phyloP scores from a whole-genome alignment of 2,329 filamentous ascomycete species.

The Penicillium expansum region DNA sequence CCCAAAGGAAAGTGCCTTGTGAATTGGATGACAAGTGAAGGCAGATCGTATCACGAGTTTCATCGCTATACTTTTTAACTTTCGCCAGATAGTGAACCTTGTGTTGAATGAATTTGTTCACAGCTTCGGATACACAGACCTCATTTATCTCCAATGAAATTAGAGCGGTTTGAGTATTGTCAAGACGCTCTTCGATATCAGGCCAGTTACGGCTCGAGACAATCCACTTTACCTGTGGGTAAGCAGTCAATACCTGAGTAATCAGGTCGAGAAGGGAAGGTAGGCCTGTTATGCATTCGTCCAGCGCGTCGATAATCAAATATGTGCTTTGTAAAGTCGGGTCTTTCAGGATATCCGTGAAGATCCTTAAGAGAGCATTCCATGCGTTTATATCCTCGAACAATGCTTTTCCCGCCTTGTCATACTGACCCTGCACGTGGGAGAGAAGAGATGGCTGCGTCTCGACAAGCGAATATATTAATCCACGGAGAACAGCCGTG shows the following conservation, averaged over 20 bases:
- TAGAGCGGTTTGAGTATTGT: background rate
- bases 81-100: conserved; percentile 21
- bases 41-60: conserved; percentile 12
- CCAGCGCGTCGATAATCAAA: conserved; percentile 49
- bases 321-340: conserved; percentile 22
- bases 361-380: conserved; percentile 37
- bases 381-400: conserved; percentile 46
- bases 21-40: conserved; percentile 27
- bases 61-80: conserved; percentile 21
- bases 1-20: conserved; percentile 42
- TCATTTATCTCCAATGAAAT: conserved; percentile 30
- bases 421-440: conserved; percentile 36
- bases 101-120: conserved; percentile 19
- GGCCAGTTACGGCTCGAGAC: conserved; percentile 46
- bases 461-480: conserved; percentile 43
- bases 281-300: conserved; percentile 41
- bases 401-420: conserved; percentile 33
- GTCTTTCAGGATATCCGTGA: conserved; percentile 44
- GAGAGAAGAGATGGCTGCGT: conserved; percentile 34
- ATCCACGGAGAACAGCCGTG: conserved; percentile 42
- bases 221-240: conserved; percentile 42
- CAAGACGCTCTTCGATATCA: conserved; percentile 37
- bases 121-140: conserved; percentile 16
- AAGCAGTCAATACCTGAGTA: conserved; percentile 14
- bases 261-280: conserved; percentile 40